phyloP scores from a whole-genome alignment of 768 basidiomycete species.

The Candolleomyces eurysporus region DNA sequence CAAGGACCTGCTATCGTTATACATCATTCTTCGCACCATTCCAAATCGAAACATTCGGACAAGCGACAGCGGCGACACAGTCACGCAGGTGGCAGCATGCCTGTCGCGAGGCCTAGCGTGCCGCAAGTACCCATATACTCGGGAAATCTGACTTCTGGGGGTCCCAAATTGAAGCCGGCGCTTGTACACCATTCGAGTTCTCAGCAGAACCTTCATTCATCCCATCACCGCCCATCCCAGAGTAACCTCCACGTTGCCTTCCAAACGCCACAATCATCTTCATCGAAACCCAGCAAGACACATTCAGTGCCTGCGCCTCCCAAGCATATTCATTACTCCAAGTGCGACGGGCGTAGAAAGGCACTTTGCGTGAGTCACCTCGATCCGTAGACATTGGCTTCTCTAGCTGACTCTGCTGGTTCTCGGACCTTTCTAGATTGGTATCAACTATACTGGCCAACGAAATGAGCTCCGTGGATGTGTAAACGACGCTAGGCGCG shows the following conservation, averaged over 20 bases:
- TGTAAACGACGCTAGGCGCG: conserved; percentile 75
- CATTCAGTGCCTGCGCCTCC: background rate
- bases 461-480: conserved; percentile 67
- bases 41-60: conserved; percentile 1
- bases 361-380: conserved; percentile 68
- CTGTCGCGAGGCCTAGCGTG: background rate
- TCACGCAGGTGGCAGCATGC: background rate
- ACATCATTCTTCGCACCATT: conserved; percentile 9
- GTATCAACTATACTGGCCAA: conserved; percentile 75
- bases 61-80: conserved; percentile 9
- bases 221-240: conserved; percentile 11
- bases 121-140: conserved; percentile 7
- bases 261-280: conserved; percentile 19
- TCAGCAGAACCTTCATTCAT: background rate
- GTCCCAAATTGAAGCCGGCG: conserved; percentile 5
- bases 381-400: background rate
- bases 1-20: background rate
- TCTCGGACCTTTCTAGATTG: conserved; percentile 48
- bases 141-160: background rate
- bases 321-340: conserved; percentile 55
- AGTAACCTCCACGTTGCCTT: conserved; percentile 22
- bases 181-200: conserved; percentile 8
- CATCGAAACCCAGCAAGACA: background rate
- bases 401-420: background rate
- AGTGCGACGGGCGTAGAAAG: conserved; percentile 75